Evolutionary conservation across 768 basidiomycete species (phyloP), one percentile per base, ranked within the genome.

Genomic region (Podaxis carcinomalis): DNA sequence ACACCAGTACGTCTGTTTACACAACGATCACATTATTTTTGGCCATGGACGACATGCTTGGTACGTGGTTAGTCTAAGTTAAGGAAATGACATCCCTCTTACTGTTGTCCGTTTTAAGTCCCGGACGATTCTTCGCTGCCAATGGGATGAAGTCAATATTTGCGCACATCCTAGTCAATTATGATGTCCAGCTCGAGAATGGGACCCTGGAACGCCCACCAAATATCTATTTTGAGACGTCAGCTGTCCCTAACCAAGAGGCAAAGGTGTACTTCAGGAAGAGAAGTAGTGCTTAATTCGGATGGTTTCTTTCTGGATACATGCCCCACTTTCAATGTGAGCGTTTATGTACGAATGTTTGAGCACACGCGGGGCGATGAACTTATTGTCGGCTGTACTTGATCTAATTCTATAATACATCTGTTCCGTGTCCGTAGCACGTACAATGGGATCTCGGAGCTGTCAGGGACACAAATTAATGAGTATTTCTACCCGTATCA

Each of bases 81-180:
- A 7, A 44, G 7, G 32, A 9, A 2, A 21, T 37, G 7, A 16
- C 16, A 35, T 46, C 14, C 14, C 4, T 44, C 27, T 60, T 16
- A 27, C n/a, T 27, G 25, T 16, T 19, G 14, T 44, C 25, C 13
- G 28, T 37, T 11, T 11, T 9, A 35, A 74, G 74, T 52, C 77
- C 79, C 35, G 79, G 78, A 0, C 70, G 79, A 9, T 78, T 78
- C 66, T 76, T 80, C 54, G 77, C 77, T 1, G 71, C 74, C 2
- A 73, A 67, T 51, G 73, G 74, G 52, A 65, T 77, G 16, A 79
- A 80, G 57, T 67, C 73, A 10, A 71, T 78, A 65, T 67, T 78
- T 57, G 66, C 74, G 5, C 68, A 77, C 52, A 52, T 78, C 14
- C 52, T 80, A 1, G 23, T 75, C 55, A 72, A 74, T 21, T 80